These are phyloP conservation scores for Pouteria glomerata DNA, from an alignment of 148 eudicot species.

Conservation along the genomic window DNA sequence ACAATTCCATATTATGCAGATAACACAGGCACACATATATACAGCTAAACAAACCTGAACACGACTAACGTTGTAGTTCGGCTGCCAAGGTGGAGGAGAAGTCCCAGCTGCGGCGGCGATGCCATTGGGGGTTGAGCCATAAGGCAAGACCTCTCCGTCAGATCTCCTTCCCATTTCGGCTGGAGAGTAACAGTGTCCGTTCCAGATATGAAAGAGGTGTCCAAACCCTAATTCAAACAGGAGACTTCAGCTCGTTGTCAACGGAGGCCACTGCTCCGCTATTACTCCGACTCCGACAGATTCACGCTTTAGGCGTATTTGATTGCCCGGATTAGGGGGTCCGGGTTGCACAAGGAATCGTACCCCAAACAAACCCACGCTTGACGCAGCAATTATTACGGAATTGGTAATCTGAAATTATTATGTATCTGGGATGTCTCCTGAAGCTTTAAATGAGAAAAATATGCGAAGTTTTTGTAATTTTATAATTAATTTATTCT, in stretches of 20 bases:
- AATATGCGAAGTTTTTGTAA: too few species aligned
- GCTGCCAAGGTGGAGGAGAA: constrained; percentile 14
- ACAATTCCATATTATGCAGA: not conserved
- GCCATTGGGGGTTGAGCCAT: constrained; percentile 23
- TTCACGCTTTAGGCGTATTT: too few species aligned
- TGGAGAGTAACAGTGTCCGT: not conserved
- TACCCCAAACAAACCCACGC: too few species aligned
- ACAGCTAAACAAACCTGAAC: constrained; percentile 29
- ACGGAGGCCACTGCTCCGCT: too few species aligned
- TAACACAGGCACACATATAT: not conserved
- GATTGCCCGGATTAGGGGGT: too few species aligned
- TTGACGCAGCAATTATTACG: too few species aligned
- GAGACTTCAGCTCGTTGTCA: constrained; percentile 4
- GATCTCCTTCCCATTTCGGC: constrained; percentile 8
- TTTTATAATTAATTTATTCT: too few species aligned
- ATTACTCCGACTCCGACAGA: too few species aligned
- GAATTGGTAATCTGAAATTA: too few species aligned
- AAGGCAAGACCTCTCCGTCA: constrained; percentile 12
- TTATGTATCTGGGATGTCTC: too few species aligned
- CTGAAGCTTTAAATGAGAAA: too few species aligned
- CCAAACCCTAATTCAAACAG: constrained; percentile 20
- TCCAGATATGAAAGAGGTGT: not conserved
- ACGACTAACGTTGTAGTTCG: constrained; percentile 25
- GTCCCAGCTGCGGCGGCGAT: not conserved
- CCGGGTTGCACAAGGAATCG: too few species aligned